Conservation (phyloP, 352 stramenopile species). For the Globisporangium camurandrum region DNA sequence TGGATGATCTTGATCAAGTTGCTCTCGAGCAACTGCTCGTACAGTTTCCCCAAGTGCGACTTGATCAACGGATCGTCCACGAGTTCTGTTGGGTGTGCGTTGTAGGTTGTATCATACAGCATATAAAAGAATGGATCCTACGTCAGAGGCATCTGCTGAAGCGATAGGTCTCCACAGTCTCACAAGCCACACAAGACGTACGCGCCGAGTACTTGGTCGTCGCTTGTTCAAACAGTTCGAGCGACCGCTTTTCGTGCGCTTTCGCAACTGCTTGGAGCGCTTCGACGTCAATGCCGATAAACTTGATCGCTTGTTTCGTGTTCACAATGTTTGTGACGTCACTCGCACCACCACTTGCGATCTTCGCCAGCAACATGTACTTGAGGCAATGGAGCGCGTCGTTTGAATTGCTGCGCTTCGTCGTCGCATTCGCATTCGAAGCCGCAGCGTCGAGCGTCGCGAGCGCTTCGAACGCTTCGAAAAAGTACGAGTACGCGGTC, state of each 20-base stretch:
- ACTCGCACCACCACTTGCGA: constrained; percentile 87
- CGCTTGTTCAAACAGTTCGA: constrained; percentile 83
- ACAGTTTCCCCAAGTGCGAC: constrained; percentile 95
- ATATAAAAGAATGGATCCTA: constrained; percentile 1
- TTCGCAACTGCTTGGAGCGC: constrained; percentile 94
- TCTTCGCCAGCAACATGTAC: constrained; percentile 98
- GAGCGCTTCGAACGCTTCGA: constrained; percentile 96
- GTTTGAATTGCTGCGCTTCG: no score
- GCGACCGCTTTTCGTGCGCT: constrained; percentile 91
- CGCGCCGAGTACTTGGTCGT: constrained; percentile 86
- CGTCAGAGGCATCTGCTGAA: no score
- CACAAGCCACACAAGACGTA: constrained; percentile 21
- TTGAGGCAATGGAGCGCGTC: constrained; percentile 90
- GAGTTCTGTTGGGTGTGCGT: constrained; percentile 33
- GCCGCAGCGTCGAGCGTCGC: constrained; percentile 86
- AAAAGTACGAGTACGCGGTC: constrained; percentile 99
- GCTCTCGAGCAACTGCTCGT: constrained; percentile 97
- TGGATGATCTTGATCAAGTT: constrained; percentile 99
- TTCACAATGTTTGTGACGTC: constrained; percentile 95
- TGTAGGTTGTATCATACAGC: constrained; percentile 30
- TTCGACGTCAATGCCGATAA: constrained; percentile 93
- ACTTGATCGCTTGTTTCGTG: constrained; percentile 96
- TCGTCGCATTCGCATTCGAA: no score
- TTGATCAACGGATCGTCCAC: constrained; percentile 84
- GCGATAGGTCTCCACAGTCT: background rate